Conservation (phyloP, 331 rosid species). For the Malus hybrid region DNA sequence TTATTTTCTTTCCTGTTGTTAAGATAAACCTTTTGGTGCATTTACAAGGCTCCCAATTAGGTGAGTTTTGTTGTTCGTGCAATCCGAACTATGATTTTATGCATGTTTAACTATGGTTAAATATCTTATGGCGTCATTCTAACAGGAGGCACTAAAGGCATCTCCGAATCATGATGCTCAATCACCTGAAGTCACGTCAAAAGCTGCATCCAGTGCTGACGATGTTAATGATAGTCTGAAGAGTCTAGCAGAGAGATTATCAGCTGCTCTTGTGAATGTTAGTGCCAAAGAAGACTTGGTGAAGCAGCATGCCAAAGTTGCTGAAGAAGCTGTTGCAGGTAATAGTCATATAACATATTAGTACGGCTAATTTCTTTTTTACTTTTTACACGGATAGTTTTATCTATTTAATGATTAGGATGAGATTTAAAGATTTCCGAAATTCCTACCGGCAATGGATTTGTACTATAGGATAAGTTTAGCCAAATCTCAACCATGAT, state of each 20-base stretch:
- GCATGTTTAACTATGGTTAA: not conserved
- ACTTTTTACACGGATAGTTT: not conserved
- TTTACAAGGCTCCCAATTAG: not conserved
- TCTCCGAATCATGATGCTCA: constrained; percentile 55
- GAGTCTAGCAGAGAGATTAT: constrained; percentile 50
- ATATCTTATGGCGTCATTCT: constrained; percentile 15
- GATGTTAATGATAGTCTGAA: constrained; percentile 33
- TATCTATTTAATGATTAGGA: not conserved
- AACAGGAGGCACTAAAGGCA: constrained; percentile 58
- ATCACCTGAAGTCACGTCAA: constrained; percentile 65
- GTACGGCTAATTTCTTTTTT: not conserved
- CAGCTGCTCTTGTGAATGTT: constrained; percentile 65
- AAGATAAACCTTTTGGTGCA: not conserved
- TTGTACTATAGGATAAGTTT: not conserved
- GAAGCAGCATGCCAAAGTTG: constrained; percentile 83
- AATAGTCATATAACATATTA: not conserved
- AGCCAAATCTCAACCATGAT: not conserved
- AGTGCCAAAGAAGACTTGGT: constrained; percentile 92
- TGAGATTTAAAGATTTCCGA: not conserved
- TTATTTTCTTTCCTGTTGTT: not conserved
- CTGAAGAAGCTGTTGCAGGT: constrained; percentile 98
- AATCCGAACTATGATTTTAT: not conserved
- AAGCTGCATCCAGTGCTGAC: constrained; percentile 23
- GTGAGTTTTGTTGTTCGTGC: not conserved
- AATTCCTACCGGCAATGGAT: not conserved